Percentiles rank a stretch among this genome's conserved stretches.
Evolutionary conservation across 208 protist species (phyloP).

Genomic region (Balamuthia mandrillaris): DNA sequence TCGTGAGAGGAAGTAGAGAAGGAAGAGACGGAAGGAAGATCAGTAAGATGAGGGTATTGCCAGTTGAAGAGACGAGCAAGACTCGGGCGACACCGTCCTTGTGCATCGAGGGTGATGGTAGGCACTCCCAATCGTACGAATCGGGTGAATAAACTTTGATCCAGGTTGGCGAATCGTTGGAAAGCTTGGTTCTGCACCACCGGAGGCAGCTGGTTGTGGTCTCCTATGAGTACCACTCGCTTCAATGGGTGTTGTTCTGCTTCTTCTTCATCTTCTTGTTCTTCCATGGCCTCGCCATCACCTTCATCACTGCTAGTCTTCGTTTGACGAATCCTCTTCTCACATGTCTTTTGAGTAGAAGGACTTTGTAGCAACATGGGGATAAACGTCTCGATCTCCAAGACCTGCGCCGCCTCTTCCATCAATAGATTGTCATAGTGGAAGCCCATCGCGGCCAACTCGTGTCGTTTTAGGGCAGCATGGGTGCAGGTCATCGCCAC

Average conservation of each 20-base stretch:
- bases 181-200: slow-evolving; percentile 82
- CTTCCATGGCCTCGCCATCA: neutral
- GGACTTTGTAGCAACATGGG: slow-evolving; percentile 77
- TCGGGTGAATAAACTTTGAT: slow-evolving; percentile 80
- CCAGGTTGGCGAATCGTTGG: slow-evolving; percentile 73
- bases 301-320: too few species aligned
- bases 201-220: slow-evolving; percentile 85
- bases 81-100: slow-evolving; percentile 44
- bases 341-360: too few species aligned
- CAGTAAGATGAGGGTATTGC: slow-evolving; percentile 68
- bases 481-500: slow-evolving; percentile 90
- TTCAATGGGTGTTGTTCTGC: slow-evolving; percentile 75
- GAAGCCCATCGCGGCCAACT: slow-evolving; percentile 66
- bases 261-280: too few species aligned
- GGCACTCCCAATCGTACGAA: slow-evolving; percentile 77
- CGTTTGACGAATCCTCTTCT: too few species aligned
- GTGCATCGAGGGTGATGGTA: slow-evolving; percentile 66
- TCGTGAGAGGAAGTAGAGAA: neutral
- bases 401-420: slow-evolving; percentile 83
- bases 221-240: slow-evolving; percentile 80
- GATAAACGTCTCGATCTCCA: slow-evolving; percentile 88
- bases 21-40: slow-evolving; percentile 67
- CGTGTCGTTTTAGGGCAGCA: slow-evolving; percentile 73
- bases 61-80: slow-evolving; percentile 74
- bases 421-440: slow-evolving; percentile 85